Conservation (phyloP, 805 yeast species). For the Nematodospora valgi region DNA sequence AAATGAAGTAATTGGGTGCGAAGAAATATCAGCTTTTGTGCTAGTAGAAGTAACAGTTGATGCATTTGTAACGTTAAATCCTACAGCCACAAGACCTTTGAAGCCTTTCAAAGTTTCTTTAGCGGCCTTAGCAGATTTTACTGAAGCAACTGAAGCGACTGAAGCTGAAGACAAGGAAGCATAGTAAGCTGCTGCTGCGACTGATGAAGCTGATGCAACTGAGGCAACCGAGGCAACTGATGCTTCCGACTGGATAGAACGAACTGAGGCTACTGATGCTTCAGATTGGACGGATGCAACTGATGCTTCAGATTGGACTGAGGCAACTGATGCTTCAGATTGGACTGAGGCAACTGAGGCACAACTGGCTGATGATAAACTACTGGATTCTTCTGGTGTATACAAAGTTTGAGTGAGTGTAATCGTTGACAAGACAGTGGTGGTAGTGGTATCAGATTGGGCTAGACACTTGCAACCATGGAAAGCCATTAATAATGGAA, state of each 20-base stretch:
- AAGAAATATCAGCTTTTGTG: no score
- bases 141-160: constrained; percentile 9
- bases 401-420: constrained; percentile 46
- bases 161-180: constrained; percentile 12
- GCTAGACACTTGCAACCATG: constrained; percentile 14
- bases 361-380: constrained; percentile 20
- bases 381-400: constrained; percentile 43
- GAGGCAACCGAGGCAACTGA: constrained; percentile 15
- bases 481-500: constrained; percentile 6
- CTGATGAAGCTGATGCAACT: constrained; percentile 8
- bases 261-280: constrained; percentile 10
- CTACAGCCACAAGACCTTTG: constrained; percentile 12
- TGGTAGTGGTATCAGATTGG: constrained; percentile 23
- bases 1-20: no score
- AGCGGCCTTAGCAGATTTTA: constrained; percentile 6
- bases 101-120: constrained; percentile 10
- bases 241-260: constrained; percentile 14
- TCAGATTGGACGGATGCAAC: constrained; percentile 12
- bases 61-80: constrained; percentile 6
- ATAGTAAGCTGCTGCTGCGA: constrained; percentile 17
- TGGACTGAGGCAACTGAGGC: constrained; percentile 14
- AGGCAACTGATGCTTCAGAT: constrained; percentile 12
- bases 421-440: constrained; percentile 42
- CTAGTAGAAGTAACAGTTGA: constrained; percentile 11
- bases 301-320: constrained; percentile 14